phyloP scores from a whole-genome alignment of 352 stramenopile genomes.

The Pythium biforme region DNA sequence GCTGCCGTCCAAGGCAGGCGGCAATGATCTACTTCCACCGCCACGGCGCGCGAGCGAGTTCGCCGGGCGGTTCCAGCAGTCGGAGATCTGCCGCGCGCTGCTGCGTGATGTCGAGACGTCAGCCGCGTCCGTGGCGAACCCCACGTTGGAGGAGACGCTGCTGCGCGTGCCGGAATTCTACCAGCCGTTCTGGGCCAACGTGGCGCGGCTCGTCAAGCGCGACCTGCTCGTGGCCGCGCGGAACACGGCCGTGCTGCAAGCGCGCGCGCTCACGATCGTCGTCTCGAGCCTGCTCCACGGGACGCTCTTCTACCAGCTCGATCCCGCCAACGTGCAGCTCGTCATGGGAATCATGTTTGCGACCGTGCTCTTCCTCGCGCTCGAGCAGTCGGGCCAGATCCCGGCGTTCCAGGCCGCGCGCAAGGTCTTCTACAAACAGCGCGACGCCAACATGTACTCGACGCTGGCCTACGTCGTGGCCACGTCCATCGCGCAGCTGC shows the following conservation, averaged over 20 bases:
- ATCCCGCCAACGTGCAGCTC: constrained; percentile 47
- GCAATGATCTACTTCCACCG: neutral
- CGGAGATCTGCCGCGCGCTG: constrained; percentile 33
- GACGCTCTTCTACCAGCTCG: constrained; percentile 54
- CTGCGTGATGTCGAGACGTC: constrained; percentile 64
- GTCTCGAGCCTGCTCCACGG: constrained; percentile 55
- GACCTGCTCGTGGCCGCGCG: constrained; percentile 67
- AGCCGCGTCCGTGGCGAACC: too few relatives aligned
- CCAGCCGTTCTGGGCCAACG: constrained; percentile 42
- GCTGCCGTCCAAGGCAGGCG: neutral
- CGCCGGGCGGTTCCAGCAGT: constrained; percentile 40
- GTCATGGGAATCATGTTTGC: constrained; percentile 86
- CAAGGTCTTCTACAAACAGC: constrained; percentile 86
- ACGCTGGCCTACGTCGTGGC: constrained; percentile 77
- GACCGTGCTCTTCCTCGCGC: constrained; percentile 73
- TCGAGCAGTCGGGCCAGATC: constrained; percentile 79
- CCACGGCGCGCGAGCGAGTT: constrained; percentile 41
- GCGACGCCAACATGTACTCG: constrained; percentile 82
- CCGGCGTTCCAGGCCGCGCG: constrained; percentile 74
- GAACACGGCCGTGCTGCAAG: constrained; percentile 50
- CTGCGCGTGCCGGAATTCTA: constrained; percentile 39
- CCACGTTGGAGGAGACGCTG: constrained; percentile 35
- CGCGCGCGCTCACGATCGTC: constrained; percentile 42
- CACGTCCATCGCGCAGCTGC: constrained; percentile 42
- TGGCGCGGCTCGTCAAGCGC: constrained; percentile 44